phyloP scores from a whole-genome alignment of 352 stramenopile species.

The Phytophthora vignae region DNA sequence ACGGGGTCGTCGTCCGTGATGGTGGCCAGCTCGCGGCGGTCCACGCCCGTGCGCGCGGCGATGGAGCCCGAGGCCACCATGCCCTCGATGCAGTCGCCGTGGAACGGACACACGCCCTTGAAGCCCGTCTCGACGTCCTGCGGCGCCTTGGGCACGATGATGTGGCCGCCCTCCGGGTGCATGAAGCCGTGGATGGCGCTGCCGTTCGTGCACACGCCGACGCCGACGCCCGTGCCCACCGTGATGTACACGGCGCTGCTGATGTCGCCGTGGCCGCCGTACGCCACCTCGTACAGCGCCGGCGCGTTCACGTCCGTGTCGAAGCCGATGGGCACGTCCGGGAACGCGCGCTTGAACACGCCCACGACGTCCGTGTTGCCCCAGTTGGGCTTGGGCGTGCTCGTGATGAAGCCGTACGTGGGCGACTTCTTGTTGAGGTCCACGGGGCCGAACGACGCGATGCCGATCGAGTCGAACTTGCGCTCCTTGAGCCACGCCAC shows the following conservation, averaged over 20 bases:
- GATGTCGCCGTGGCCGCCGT: slow-evolving; percentile 81
- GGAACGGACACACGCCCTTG: slow-evolving; percentile 19
- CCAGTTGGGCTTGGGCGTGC: slow-evolving; percentile 96
- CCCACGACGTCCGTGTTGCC: slow-evolving; percentile 81
- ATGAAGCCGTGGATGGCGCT: slow-evolving; percentile 94
- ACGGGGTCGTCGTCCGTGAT: slow-evolving; percentile 90
- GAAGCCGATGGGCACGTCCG: slow-evolving; percentile 85
- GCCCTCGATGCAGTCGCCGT: slow-evolving; percentile 93
- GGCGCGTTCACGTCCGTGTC: slow-evolving; percentile 99
- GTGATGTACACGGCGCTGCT: slow-evolving; percentile 95
- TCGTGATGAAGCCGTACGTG: slow-evolving; percentile 96
- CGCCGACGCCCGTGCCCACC: slow-evolving; percentile 95
- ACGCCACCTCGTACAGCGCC: slow-evolving; percentile 93
- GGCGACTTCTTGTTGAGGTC: slow-evolving; percentile 82
- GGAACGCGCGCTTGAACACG: slow-evolving; percentile 80
- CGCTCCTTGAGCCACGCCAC: slow-evolving; percentile 86
- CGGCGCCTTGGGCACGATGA: slow-evolving; percentile 70
- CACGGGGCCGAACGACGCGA: slow-evolving; percentile 95
- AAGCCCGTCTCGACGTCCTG: slow-evolving; percentile 84
- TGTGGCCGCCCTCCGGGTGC: slow-evolving; percentile 94
- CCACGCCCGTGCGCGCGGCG: slow-evolving; percentile 84
- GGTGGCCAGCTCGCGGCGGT: slow-evolving; percentile 69
- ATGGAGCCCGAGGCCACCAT: slow-evolving; percentile 92
- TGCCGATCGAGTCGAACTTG: slow-evolving; percentile 87
- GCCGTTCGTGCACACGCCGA: slow-evolving; percentile 94